Evolutionary conservation across 1,139 yeast genomes (phyloP), one percentile per base, ranked within the genome.

Genomic region (Wickerhamiella pararugosa): DNA sequence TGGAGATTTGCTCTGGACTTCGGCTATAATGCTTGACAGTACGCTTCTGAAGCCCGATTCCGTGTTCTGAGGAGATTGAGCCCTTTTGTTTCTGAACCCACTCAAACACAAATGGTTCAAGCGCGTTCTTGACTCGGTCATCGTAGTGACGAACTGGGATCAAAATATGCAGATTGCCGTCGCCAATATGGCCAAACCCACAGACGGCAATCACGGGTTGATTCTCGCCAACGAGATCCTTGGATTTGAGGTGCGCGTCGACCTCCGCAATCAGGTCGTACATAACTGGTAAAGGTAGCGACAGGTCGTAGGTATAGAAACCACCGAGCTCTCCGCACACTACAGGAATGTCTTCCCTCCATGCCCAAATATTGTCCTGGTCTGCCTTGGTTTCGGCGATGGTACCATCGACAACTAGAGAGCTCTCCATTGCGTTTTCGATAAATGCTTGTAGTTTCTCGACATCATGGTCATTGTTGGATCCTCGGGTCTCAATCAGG

Each of bases 101-200:
- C 63, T 86, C 92, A 55, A 83, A 86, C 25, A 86, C 86, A 63
- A 79, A 86, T 33, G 96, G 96, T 61, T 86, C 96, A 49, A 87
- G 69, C 1, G 71, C 73, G 43, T 70, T 64, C 63, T 87, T 96
- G 44, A 87, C 79, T 28, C 67, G 71, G 59, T 81, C 79, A 51
- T 71, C 71, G 62, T 87, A 87, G 53, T 75, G 71, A 58, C 95
- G 72, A 10, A 84, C 93, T 38, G 90, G 77, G 41, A 87, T 92
- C 58, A 87, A 87, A 58, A 90, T 72, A 59, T 87, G 98, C 53
- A 87, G 69, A 62, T 87, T 87, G 43, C 97, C 96, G 57, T 87
- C 98, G 45, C 98, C 98, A 55, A 90, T 71, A 56, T 87, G 98
- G 25, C 98, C 98, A 55, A 87, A 90, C 1, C 97, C 98, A 49